These are phyloP conservation scores for Talaromyces sp. DNA, from an alignment of 2,329 filamentous ascomycete species.

Conservation along the genomic window DNA sequence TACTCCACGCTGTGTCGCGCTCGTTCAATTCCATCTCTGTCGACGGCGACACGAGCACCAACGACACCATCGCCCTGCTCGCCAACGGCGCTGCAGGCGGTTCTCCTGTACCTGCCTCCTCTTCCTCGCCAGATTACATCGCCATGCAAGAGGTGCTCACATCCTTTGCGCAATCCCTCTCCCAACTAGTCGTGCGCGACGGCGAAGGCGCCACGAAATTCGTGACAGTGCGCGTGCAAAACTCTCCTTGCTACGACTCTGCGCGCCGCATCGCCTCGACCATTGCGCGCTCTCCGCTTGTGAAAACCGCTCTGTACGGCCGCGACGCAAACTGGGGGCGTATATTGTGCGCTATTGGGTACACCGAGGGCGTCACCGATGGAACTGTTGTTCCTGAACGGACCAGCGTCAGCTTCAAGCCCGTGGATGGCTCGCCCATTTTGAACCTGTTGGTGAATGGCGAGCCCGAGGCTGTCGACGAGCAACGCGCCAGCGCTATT, in stretches of 20 bases:
- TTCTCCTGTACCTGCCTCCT: constrained; percentile 48
- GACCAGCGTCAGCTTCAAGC: constrained; percentile 58
- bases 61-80: constrained; percentile 91
- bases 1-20: constrained; percentile 68
- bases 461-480: constrained; percentile 58
- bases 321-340: constrained; percentile 98
- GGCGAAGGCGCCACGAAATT: constrained; percentile 98
- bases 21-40: constrained; percentile 97
- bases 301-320: constrained; percentile 96
- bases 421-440: constrained; percentile 50
- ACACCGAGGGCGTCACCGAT: constrained; percentile 49
- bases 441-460: constrained; percentile 55
- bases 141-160: constrained; percentile 67
- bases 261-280: constrained; percentile 77
- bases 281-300: constrained; percentile 85
- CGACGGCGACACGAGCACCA: constrained; percentile 94
- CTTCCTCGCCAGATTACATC: constrained; percentile 58
- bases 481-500: constrained; percentile 53
- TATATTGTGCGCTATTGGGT: constrained; percentile 90
- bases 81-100: constrained; percentile 90
- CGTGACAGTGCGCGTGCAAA: constrained; percentile 79
- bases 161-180: constrained; percentile 73
- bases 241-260: constrained; percentile 61
- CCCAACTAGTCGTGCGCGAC: constrained; percentile 89
- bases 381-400: constrained; percentile 47